A percentile compares a stretch with the other conserved stretches of the same genome.
Evolutionary conservation across 2,329 filamentous ascomycete genomes (phyloP).

Genomic region (Davidsoniella eucalypti): DNA sequence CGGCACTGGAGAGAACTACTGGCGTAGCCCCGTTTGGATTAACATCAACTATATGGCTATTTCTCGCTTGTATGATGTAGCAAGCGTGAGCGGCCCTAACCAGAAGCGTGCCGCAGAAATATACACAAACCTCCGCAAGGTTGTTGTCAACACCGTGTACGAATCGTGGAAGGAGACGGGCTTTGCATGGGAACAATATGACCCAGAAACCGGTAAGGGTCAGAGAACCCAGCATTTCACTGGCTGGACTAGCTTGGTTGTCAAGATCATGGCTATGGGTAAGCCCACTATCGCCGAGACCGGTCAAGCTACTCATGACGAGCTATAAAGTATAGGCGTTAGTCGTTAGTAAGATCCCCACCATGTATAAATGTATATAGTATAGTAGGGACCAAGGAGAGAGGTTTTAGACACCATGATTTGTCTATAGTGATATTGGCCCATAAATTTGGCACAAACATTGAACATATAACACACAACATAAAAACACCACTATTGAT

Average conservation of each 20-base stretch:
- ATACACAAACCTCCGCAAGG: slow-evolving; percentile 62
- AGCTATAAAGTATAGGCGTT: slow-evolving; percentile 24
- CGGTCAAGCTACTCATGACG: slow-evolving; percentile 24
- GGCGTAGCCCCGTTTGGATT: slow-evolving; percentile 88
- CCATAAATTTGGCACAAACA: too few relatives aligned
- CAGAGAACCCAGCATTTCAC: slow-evolving; percentile 97
- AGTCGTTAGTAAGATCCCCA: too few relatives aligned
- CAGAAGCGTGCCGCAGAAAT: slow-evolving; percentile 51
- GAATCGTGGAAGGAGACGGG: slow-evolving; percentile 78
- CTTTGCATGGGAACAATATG: slow-evolving; percentile 98
- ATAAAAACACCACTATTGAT: too few relatives aligned
- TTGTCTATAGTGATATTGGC: too few relatives aligned
- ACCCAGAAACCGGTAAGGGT: slow-evolving; percentile 80
- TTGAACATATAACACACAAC: too few relatives aligned
- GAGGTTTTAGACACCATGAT: too few relatives aligned
- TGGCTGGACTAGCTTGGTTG: slow-evolving; percentile 95
- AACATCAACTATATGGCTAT: slow-evolving; percentile 80
- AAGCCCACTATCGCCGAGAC: slow-evolving; percentile 35
- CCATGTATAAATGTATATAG: too few relatives aligned
- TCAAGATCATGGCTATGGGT: slow-evolving; percentile 90
- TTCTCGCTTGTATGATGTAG: slow-evolving; percentile 10
- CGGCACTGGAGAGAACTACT: slow-evolving; percentile 90
- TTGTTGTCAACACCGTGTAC: slow-evolving; percentile 79
- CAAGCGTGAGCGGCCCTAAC: slow-evolving; percentile 46
- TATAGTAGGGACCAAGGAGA: too few relatives aligned